A percentile compares a stretch with the other conserved stretches of the same genome.
Conservation (phyloP, 495 filamentous ascomycete genomes). For the Talaromyces thailandensis region DNA sequence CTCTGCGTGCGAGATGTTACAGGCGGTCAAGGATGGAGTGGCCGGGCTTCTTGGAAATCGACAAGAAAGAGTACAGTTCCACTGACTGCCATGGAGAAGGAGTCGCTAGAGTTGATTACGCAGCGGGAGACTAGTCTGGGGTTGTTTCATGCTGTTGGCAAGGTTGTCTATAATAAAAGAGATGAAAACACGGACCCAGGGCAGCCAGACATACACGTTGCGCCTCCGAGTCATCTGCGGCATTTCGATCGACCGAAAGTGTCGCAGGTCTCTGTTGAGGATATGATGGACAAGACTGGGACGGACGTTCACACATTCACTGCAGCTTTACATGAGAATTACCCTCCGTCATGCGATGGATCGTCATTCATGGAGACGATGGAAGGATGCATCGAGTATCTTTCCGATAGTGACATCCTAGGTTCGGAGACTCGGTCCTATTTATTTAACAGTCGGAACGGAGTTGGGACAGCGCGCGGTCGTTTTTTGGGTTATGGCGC, state of each 20-base stretch:
- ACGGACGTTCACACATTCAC: constrained; percentile 85
- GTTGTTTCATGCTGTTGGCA: constrained; percentile 94
- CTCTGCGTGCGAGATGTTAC: constrained; percentile 68
- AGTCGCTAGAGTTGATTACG: constrained; percentile 63
- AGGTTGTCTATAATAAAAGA: constrained; percentile 90
- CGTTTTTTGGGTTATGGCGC: constrained; percentile 29
- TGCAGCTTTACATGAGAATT: constrained; percentile 92
- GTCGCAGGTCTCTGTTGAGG: constrained; percentile 63
- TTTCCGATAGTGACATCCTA: constrained; percentile 83
- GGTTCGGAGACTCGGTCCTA: constrained; percentile 32
- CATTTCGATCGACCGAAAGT: constrained; percentile 52
- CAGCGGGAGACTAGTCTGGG: constrained; percentile 81
- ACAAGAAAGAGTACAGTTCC: constrained; percentile 43
- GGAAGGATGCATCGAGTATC: constrained; percentile 68
- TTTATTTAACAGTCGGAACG: constrained; percentile 17
- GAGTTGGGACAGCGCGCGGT: constrained; percentile 31
- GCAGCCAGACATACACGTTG: constrained; percentile 13
- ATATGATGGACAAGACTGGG: constrained; percentile 77
- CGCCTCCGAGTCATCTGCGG: constrained; percentile 50
- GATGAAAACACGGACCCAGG: constrained; percentile 22
- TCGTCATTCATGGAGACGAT: constrained; percentile 50
- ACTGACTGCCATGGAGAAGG: constrained; percentile 61
- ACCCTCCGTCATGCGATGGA: constrained; percentile 69
- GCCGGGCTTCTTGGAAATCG: constrained; percentile 39
- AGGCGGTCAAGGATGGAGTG: constrained; percentile 58